phyloP scores from a whole-genome alignment of 2,329 filamentous ascomycete genomes.

The Colletotrichum tropicale region DNA sequence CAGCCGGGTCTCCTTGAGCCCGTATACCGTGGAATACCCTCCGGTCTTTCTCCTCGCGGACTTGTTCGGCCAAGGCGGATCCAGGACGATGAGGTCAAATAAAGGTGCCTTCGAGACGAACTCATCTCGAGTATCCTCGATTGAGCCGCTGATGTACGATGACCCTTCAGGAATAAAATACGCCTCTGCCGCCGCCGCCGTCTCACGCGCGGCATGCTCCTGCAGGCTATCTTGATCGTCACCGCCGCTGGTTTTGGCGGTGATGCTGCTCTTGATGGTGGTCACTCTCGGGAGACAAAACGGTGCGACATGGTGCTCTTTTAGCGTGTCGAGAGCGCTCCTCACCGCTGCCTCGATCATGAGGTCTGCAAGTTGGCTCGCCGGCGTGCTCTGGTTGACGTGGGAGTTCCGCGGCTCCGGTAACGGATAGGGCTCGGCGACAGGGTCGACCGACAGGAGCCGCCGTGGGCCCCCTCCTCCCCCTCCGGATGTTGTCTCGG shows the following conservation, averaged over 20 bases:
- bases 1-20: constrained; percentile 48
- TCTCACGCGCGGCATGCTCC: not conserved
- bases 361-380: constrained; percentile 57
- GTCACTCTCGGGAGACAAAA: constrained; percentile 50
- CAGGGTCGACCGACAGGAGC: constrained; percentile 50
- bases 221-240: not conserved
- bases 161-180: constrained; percentile 45
- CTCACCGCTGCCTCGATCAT: constrained; percentile 55
- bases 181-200: not conserved
- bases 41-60: constrained; percentile 67
- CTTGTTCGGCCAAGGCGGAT: constrained; percentile 83
- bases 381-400: constrained; percentile 39
- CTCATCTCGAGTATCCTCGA: constrained; percentile 40
- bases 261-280: constrained; percentile 9
- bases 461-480: constrained; percentile 32
- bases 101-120: constrained; percentile 49
- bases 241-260: not conserved
- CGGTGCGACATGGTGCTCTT: constrained; percentile 40
- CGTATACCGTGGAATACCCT: constrained; percentile 52
- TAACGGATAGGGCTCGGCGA: constrained; percentile 50
- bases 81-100: constrained; percentile 74
- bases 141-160: constrained; percentile 53
- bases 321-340: constrained; percentile 44
- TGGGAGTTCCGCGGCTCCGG: constrained; percentile 54
- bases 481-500: not conserved